A percentile compares a stretch with the other conserved stretches of the same genome.
phyloP scores from a whole-genome alignment of 768 basidiomycete species.

The Pholiota microspora region DNA sequence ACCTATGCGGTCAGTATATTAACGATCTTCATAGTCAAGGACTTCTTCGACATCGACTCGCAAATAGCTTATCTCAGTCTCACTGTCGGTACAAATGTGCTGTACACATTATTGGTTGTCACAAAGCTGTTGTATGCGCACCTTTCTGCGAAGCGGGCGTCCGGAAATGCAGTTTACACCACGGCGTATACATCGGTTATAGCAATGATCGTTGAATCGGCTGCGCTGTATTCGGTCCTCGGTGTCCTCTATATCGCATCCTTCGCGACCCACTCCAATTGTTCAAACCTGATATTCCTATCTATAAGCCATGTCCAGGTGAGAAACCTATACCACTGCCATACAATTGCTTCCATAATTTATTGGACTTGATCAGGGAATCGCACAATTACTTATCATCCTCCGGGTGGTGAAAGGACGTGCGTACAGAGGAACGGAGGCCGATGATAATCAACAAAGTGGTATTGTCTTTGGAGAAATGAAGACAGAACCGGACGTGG shows the following conservation, averaged over 20 bases:
- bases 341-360: too few species aligned
- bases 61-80: neutral
- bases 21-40: neutral
- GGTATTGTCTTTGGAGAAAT: neutral
- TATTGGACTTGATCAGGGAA: neutral
- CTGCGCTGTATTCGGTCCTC: neutral
- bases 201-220: neutral
- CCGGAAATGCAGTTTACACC: neutral
- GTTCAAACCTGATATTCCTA: neutral
- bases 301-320: neutral
- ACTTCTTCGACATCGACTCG: neutral
- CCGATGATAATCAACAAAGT: neutral
- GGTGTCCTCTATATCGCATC: neutral
- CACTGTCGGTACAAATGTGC: neutral
- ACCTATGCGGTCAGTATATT: neutral
- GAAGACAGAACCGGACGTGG: neutral
- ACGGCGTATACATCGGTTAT: neutral
- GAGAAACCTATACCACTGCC: neutral
- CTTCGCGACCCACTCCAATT: neutral
- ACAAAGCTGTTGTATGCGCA: neutral
- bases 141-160: neutral
- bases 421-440: neutral
- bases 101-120: neutral
- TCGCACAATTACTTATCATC: neutral
- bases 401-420: neutral